A percentile compares a stretch with the other conserved stretches of the same genome.
Evolutionary conservation across 169 alveolate genomes (phyloP).

Genomic region (Cryptosporidium xiaoi): DNA sequence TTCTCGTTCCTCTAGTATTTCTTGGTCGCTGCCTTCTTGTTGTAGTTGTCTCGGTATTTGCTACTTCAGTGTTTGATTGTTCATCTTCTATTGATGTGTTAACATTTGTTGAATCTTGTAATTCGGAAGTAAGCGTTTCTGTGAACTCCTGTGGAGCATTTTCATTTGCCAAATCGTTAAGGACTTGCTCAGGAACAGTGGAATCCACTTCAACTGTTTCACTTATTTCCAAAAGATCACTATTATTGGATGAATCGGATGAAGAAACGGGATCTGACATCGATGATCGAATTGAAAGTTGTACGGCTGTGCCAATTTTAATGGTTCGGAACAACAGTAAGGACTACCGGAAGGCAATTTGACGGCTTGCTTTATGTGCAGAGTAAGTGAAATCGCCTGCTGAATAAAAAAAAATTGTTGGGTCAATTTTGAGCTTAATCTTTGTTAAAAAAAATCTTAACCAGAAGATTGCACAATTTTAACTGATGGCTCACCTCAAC

Average conservation of each 20-base stretch:
- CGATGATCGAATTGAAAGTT: neutral
- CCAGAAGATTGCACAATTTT: too few species aligned
- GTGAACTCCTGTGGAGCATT: too few species aligned
- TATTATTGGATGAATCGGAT: constrained; percentile 4
- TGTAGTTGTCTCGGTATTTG: constrained; percentile 4
- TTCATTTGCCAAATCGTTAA: neutral
- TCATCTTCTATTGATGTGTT: neutral
- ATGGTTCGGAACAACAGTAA: constrained; percentile 26
- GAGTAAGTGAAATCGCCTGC: constrained; percentile 7
- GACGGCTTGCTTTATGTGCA: constrained; percentile 25
- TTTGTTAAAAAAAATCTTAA: too few species aligned
- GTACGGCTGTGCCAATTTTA: constrained; percentile 19
- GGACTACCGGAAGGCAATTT: constrained; percentile 60
- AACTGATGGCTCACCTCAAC: too few species aligned
- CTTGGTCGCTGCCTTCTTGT: neutral
- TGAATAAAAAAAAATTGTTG: too few species aligned
- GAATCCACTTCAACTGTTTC: constrained; percentile 1
- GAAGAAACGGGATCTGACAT: constrained; percentile 6
- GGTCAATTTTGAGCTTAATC: too few species aligned
- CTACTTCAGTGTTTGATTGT: neutral
- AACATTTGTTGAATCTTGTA: neutral
- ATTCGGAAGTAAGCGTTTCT: neutral
- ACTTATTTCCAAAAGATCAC: constrained; percentile 20
- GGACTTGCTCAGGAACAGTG: neutral
- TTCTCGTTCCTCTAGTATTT: neutral